Evolutionary conservation across 768 basidiomycete genomes (phyloP).

Genomic region (Mycena epipterygia): DNA sequence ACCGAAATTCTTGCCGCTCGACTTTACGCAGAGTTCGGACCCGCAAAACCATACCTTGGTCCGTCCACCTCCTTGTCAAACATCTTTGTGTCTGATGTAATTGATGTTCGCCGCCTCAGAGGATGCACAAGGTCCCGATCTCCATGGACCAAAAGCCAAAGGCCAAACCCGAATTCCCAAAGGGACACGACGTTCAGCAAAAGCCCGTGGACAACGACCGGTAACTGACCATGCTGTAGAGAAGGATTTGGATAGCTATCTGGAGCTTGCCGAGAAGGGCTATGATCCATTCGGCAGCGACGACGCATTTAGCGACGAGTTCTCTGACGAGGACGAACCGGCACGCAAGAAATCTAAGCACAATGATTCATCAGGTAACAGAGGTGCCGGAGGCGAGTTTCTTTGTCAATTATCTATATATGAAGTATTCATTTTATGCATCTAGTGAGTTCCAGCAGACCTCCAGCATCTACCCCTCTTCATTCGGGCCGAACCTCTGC

Average conservation of each 20-base stretch:
- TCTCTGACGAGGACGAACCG: background rate
- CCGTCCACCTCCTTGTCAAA: background rate
- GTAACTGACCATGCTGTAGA: background rate
- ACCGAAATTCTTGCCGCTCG: background rate
- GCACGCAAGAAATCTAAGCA: background rate
- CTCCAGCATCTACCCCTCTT: background rate
- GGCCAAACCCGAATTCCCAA: background rate
- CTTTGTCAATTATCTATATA: too few species aligned
- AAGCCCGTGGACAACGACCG: background rate
- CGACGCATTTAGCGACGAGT: background rate
- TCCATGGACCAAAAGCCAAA: background rate
- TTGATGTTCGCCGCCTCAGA: too few species aligned
- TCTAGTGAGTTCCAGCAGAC: constrained; percentile 7
- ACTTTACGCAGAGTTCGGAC: background rate
- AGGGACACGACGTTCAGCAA: too few species aligned
- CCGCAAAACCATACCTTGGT: constrained; percentile 3
- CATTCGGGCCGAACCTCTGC: background rate
- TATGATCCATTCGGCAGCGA: background rate
- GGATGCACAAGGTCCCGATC: background rate
- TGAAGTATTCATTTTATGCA: too few species aligned
- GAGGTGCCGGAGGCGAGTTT: background rate
- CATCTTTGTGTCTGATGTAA: background rate
- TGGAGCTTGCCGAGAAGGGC: background rate
- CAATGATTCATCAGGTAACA: background rate
- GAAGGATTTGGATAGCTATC: background rate